Conservation (phyloP, 108 stramenopile species). For the Schizochytrium sp. region DNA sequence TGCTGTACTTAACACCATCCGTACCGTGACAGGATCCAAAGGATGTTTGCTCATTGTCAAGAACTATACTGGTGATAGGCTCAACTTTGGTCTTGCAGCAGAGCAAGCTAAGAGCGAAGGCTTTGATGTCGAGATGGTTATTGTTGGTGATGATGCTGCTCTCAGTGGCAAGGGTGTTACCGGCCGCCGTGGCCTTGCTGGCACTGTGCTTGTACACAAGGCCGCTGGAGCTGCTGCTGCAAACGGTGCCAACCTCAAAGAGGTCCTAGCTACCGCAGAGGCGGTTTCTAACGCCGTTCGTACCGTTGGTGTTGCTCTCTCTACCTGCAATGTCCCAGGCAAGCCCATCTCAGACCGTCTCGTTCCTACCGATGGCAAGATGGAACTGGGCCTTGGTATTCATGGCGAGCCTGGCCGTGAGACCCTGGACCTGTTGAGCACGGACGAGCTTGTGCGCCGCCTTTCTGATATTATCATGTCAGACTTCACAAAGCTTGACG, state of each 20-base stretch:
- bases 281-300: conserved; percentile 78
- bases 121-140: conserved; percentile 82
- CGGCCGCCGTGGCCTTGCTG: conserved; percentile 94
- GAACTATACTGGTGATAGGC: conserved; percentile 98
- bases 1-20: conserved; percentile 89
- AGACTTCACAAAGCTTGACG: neutral
- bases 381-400: conserved; percentile 94
- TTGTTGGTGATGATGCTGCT: conserved; percentile 97
- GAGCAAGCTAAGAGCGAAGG: conserved; percentile 84
- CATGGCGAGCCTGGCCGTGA: conserved; percentile 93
- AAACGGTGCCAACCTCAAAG: conserved; percentile 77
- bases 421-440: conserved; percentile 70
- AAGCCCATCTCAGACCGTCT: conserved; percentile 81
- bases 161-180: conserved; percentile 91
- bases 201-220: conserved; percentile 95
- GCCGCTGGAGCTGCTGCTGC: conserved; percentile 91
- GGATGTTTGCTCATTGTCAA: conserved; percentile 93
- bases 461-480: neutral
- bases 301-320: conserved; percentile 90
- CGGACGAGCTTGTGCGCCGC: conserved; percentile 78
- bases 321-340: conserved; percentile 91
- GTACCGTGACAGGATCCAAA: conserved; percentile 78
- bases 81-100: conserved; percentile 98
- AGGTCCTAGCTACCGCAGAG: conserved; percentile 80
- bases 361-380: conserved; percentile 72